Conservation (phyloP, 2,329 filamentous ascomycete species). For the Cercospora citrullina region DNA sequence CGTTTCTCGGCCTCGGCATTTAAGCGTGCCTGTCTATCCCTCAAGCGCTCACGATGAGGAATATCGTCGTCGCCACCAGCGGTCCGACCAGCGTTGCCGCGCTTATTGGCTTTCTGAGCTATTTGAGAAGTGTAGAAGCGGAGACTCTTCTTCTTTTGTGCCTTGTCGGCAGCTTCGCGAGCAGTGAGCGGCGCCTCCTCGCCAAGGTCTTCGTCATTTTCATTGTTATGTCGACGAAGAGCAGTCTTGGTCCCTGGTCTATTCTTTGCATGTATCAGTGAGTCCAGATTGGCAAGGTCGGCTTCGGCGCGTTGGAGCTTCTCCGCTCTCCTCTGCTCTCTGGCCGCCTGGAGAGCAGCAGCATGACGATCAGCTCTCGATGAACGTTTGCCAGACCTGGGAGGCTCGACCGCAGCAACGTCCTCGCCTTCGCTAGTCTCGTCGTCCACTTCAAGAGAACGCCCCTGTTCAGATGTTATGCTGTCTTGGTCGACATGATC, state of each 20-base stretch:
- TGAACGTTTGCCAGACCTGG: conserved; percentile 44
- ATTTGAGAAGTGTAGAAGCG: conserved; percentile 99
- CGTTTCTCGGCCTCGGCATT: conserved; percentile 86
- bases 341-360: conserved; percentile 55
- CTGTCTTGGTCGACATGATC: conserved; percentile 11
- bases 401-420: conserved; percentile 12
- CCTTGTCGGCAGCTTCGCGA: conserved; percentile 81
- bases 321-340: conserved; percentile 56
- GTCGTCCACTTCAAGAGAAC: conserved; percentile 10
- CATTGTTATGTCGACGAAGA: conserved; percentile 41
- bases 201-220: conserved; percentile 84
- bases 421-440: conserved; percentile 16
- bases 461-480: neutral
- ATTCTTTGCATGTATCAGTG: conserved; percentile 54
- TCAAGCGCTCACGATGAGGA: conserved; percentile 83
- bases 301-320: conserved; percentile 62
- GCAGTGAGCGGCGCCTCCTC: conserved; percentile 81
- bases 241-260: conserved; percentile 21
- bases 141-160: conserved; percentile 82
- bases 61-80: conserved; percentile 79
- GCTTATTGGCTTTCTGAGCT: conserved; percentile 88
- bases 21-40: conserved; percentile 80
- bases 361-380: conserved; percentile 53
- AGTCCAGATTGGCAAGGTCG: conserved; percentile 70
- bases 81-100: conserved; percentile 69